phyloP scores from a whole-genome alignment of 139 green algal genomes.

The Marvania coccoides region DNA sequence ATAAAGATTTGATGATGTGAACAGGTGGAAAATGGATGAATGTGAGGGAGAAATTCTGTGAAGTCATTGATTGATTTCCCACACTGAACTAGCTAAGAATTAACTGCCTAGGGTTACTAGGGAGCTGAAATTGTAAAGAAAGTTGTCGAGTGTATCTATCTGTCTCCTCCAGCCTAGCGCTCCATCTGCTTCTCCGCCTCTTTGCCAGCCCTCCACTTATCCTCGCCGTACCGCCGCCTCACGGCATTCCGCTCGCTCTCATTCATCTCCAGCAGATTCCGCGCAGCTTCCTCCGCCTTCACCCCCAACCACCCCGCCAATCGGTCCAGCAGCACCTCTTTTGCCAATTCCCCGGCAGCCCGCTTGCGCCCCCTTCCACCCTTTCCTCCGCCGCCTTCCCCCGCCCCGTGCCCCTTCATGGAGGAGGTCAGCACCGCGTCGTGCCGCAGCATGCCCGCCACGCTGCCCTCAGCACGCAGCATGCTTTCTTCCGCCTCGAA shows the following conservation, averaged over 20 bases:
- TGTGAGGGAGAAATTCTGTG: too few relatives aligned
- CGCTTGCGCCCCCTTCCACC: not conserved
- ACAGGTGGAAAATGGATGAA: too few relatives aligned
- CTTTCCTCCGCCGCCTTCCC: not conserved
- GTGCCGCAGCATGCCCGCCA: not conserved
- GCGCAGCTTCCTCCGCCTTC: not conserved
- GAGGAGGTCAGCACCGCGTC: not conserved
- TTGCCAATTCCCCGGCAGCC: not conserved
- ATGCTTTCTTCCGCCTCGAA: not conserved
- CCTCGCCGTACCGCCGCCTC: too few relatives aligned
- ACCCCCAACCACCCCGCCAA: conserved; percentile 8
- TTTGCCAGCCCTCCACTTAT: too few relatives aligned
- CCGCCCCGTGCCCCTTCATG: not conserved
- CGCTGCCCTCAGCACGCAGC: not conserved
- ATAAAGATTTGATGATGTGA: too few relatives aligned
- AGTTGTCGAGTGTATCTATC: too few relatives aligned
- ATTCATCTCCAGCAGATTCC: conserved; percentile 1
- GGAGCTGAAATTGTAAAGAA: too few relatives aligned
- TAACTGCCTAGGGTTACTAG: too few relatives aligned
- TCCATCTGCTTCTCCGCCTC: too few relatives aligned
- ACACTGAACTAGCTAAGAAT: too few relatives aligned
- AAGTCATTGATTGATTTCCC: too few relatives aligned
- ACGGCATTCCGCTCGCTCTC: not conserved
- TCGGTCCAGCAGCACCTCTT: not conserved
- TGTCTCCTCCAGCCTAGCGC: too few relatives aligned